Percentiles rank a stretch among this genome's conserved stretches.
These are phyloP conservation scores for Polygonum aviculare DNA, from an alignment of 148 eudicot species.

Conservation along the genomic window DNA sequence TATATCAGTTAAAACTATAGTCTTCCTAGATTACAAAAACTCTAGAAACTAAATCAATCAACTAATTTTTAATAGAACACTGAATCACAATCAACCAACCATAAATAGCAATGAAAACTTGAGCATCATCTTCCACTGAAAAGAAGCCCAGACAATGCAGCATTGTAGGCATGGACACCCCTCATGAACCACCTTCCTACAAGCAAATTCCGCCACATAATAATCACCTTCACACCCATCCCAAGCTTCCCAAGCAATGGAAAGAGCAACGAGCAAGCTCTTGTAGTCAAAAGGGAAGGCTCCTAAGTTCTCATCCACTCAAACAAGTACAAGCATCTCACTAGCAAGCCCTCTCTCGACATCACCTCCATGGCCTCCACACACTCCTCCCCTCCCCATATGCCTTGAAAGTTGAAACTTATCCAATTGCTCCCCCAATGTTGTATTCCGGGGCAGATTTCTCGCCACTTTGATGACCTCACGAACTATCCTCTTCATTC, in stretches of 20 bases:
- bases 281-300: slow-evolving; percentile 45
- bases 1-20: not conserved
- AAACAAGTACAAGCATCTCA: slow-evolving; percentile 72
- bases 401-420: slow-evolving; percentile 57
- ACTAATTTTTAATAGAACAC: not conserved
- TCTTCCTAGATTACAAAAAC: not conserved
- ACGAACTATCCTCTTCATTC: slow-evolving; percentile 32
- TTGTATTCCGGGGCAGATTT: slow-evolving; percentile 51
- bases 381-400: slow-evolving; percentile 49
- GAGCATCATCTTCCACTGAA: slow-evolving; percentile 52
- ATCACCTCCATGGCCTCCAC: slow-evolving; percentile 53
- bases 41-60: not conserved
- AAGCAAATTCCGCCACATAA: slow-evolving; percentile 70
- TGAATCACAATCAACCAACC: not conserved
- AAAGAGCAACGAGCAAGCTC: slow-evolving; percentile 62
- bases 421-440: slow-evolving; percentile 57
- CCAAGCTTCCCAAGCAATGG: slow-evolving; percentile 63
- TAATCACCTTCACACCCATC: slow-evolving; percentile 56
- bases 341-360: slow-evolving; percentile 46
- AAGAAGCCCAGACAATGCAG: slow-evolving; percentile 71
- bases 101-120: not conserved
- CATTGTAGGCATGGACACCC: slow-evolving; percentile 82
- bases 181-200: slow-evolving; percentile 28
- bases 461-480: slow-evolving; percentile 50
- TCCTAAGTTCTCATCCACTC: slow-evolving; percentile 90